phyloP scores from a whole-genome alignment of 2,329 filamentous ascomycete species.

The Didymosphaeria variabile region DNA sequence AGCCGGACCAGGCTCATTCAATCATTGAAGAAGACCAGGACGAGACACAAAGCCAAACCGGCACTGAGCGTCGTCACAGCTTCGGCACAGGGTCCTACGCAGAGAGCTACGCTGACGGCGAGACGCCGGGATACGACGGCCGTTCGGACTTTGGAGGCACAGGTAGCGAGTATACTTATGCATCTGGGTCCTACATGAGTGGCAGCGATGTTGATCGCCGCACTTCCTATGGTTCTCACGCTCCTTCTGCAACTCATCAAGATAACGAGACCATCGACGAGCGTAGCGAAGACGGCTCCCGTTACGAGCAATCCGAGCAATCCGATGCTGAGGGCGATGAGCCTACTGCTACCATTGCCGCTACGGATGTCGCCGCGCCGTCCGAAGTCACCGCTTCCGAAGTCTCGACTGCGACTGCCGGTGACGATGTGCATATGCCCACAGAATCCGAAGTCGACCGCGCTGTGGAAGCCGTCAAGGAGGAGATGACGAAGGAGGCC shows the following conservation, averaged over 20 bases:
- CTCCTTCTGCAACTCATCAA: slow-evolving; percentile 42
- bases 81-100: slow-evolving; percentile 45
- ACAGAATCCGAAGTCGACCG: slow-evolving; percentile 44
- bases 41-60: slow-evolving; percentile 46
- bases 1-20: slow-evolving; percentile 27
- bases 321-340: slow-evolving; percentile 45
- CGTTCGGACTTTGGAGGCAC: slow-evolving; percentile 53
- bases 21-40: slow-evolving; percentile 40
- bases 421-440: slow-evolving; percentile 32
- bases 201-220: slow-evolving; percentile 58
- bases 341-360: slow-evolving; percentile 31
- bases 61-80: slow-evolving; percentile 53
- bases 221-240: slow-evolving; percentile 53
- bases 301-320: slow-evolving; percentile 23
- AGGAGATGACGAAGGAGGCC: slow-evolving; percentile 38
- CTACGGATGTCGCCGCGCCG: slow-evolving; percentile 20
- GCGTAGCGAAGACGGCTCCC: slow-evolving; percentile 29
- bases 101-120: slow-evolving; percentile 45
- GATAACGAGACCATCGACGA: slow-evolving; percentile 45
- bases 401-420: slow-evolving; percentile 32
- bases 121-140: slow-evolving; percentile 47
- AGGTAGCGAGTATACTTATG: slow-evolving; percentile 57
- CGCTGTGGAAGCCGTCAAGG: slow-evolving; percentile 41
- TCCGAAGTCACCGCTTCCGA: slow-evolving; percentile 33
- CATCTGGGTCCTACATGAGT: slow-evolving; percentile 59